These are phyloP conservation scores for Penicillium paradoxum DNA, from an alignment of 495 filamentous ascomycete genomes.

Conservation along the genomic window DNA sequence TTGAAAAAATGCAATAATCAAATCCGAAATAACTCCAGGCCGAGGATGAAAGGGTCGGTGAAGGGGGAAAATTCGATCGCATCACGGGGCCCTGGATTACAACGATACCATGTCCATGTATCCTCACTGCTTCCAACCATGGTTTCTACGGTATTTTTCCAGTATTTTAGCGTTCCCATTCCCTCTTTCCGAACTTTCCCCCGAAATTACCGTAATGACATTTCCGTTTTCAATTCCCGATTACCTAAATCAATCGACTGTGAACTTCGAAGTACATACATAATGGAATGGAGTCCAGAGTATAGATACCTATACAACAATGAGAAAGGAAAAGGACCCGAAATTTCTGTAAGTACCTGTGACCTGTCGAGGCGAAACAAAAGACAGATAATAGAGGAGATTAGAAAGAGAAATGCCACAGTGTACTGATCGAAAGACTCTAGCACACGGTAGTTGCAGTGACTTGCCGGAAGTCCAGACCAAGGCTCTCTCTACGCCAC, in stretches of 20 bases:
- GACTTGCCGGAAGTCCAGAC: constrained; percentile 6
- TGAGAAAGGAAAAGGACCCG: not conserved
- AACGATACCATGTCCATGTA: not conserved
- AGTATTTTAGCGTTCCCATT: constrained; percentile 1
- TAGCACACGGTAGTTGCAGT: not conserved
- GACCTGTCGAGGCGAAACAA: constrained; percentile 10
- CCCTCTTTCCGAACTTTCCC: constrained; percentile 28
- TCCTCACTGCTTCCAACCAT: not conserved
- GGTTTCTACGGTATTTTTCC: not conserved
- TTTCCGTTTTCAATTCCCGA: constrained; percentile 14
- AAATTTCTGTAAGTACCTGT: constrained; percentile 4
- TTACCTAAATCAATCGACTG: not conserved
- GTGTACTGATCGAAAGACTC: constrained; percentile 1
- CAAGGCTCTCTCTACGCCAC: constrained; percentile 9
- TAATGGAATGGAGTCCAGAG: not conserved
- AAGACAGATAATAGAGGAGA: not conserved
- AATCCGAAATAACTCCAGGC: constrained; percentile 19
- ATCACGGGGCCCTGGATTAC: constrained; percentile 22
- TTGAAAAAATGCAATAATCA: constrained; percentile 13
- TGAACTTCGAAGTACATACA: not conserved
- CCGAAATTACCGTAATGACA: constrained; percentile 8
- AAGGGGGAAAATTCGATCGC: constrained; percentile 24
- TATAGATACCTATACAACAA: not conserved
- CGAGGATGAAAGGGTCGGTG: constrained; percentile 19
- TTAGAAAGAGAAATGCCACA: not conserved